Percentiles rank a stretch among this genome's conserved stretches.
phyloP scores from a whole-genome alignment of 2,329 filamentous ascomycete genomes.

The Keithomyces neogunnii region DNA sequence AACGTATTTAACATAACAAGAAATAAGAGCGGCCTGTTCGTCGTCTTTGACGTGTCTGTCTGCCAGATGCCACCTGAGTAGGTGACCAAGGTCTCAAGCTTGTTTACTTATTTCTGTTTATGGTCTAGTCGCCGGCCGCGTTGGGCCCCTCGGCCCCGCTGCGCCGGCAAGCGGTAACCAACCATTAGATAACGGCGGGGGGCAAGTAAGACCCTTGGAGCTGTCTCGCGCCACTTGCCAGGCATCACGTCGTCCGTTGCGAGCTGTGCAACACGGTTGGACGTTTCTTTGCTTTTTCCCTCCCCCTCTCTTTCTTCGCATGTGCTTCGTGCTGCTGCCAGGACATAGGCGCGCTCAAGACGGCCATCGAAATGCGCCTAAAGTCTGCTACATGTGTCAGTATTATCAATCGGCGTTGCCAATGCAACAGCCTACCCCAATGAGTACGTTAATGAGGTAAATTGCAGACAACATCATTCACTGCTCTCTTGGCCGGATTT shows the following conservation, averaged over 20 bases:
- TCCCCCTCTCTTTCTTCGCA: too few species aligned
- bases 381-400: background rate
- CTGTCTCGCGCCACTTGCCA: background rate
- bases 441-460: too few species aligned
- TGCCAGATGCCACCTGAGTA: background rate
- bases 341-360: background rate
- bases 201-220: background rate
- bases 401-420: background rate
- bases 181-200: conserved; percentile 11
- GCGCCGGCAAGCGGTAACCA: conserved; percentile 18
- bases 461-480: background rate
- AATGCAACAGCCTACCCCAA: background rate
- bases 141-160: conserved; percentile 13
- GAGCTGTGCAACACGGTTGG: background rate
- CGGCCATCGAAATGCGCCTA: background rate
- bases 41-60: background rate
- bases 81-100: conserved; percentile 10
- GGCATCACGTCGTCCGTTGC: too few species aligned
- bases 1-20: background rate
- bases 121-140: conserved; percentile 23
- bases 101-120: conserved; percentile 40
- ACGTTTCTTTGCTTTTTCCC: too few species aligned
- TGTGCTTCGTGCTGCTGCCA: too few species aligned
- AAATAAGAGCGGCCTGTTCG: background rate
- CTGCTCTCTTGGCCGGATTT: background rate